These are phyloP conservation scores for Monosporascus ibericus DNA, from an alignment of 2,329 filamentous ascomycete genomes.

Conservation along the genomic window DNA sequence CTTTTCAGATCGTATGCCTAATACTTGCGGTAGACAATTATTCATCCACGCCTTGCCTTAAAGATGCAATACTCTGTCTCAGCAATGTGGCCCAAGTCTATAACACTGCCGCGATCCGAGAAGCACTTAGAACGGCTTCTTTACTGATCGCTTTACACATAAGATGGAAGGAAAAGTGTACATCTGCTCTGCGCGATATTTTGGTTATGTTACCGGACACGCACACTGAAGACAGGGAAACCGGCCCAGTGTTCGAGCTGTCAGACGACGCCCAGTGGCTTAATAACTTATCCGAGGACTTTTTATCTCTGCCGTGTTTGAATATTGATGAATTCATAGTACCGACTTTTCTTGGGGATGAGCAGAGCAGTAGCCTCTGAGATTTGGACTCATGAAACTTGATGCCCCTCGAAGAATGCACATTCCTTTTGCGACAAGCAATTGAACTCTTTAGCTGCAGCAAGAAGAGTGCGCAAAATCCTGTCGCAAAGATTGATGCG, in stretches of 20 bases:
- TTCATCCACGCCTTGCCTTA: conserved; percentile 40
- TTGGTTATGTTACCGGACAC: neutral
- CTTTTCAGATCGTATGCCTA: conserved; percentile 52
- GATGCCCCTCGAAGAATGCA: no score
- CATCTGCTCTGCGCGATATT: conserved; percentile 5
- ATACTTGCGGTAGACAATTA: conserved; percentile 49
- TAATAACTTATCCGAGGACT: neutral
- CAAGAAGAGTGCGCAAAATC: no score
- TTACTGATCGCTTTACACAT: conserved; percentile 48
- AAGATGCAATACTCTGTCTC: conserved; percentile 44
- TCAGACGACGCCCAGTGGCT: neutral
- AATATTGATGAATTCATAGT: neutral
- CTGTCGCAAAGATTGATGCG: no score
- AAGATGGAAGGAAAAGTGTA: conserved; percentile 39
- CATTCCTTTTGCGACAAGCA: no score
- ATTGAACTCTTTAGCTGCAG: no score
- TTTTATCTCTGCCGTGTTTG: neutral
- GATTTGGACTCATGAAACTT: neutral
- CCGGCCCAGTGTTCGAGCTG: neutral
- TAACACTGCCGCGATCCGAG: conserved; percentile 41
- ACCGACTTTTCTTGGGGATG: neutral
- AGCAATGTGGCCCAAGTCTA: conserved; percentile 35
- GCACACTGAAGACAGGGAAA: neutral
- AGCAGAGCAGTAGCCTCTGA: neutral
- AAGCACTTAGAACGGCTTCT: conserved; percentile 49